Evolutionary conservation across 495 filamentous ascomycete species (phyloP).

Genomic region (Poronia punctata): DNA sequence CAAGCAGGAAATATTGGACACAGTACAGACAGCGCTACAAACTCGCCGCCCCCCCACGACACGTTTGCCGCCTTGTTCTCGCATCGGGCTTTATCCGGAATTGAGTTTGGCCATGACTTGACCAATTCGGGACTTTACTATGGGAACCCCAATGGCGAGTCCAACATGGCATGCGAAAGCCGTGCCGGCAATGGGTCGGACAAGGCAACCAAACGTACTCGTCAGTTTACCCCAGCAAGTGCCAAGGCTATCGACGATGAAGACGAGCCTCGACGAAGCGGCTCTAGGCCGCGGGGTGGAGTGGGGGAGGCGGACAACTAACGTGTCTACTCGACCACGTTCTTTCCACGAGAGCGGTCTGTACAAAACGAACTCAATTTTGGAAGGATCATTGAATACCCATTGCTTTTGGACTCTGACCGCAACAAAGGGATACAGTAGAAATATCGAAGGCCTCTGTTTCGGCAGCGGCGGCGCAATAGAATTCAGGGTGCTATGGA

Average conservation of each 20-base stretch:
- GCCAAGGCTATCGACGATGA: slow-evolving; percentile 35
- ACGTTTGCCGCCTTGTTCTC: slow-evolving; percentile 20
- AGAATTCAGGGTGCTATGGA: not conserved
- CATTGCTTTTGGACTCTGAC: slow-evolving; percentile 7
- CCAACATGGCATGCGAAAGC: slow-evolving; percentile 6
- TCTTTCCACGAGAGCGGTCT: not conserved
- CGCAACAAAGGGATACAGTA: not conserved
- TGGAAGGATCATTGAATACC: slow-evolving; percentile 16
- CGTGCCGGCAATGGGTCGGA: slow-evolving; percentile 13
- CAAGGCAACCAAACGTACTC: slow-evolving; percentile 30
- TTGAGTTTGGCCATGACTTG: slow-evolving; percentile 21
- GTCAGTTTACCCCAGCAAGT: slow-evolving; percentile 39
- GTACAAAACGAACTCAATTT: slow-evolving; percentile 9
- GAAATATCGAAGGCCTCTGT: slow-evolving; percentile 7
- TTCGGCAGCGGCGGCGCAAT: slow-evolving; percentile 4
- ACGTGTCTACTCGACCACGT: slow-evolving; percentile 1
- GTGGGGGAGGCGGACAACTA: slow-evolving; percentile 14
- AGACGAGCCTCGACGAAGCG: slow-evolving; percentile 28
- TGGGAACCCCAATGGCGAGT: slow-evolving; percentile 8
- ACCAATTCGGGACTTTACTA: slow-evolving; percentile 16
- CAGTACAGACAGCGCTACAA: slow-evolving; percentile 13
- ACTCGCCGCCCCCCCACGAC: slow-evolving; percentile 20
- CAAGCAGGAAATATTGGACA: slow-evolving; percentile 16
- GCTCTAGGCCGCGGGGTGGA: slow-evolving; percentile 21
- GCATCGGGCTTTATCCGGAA: slow-evolving; percentile 17